Base-by-base conservation (phyloP, 1,284 basidiomycete genomes). In the Melanopsichium pennsylvanicum region DNA sequence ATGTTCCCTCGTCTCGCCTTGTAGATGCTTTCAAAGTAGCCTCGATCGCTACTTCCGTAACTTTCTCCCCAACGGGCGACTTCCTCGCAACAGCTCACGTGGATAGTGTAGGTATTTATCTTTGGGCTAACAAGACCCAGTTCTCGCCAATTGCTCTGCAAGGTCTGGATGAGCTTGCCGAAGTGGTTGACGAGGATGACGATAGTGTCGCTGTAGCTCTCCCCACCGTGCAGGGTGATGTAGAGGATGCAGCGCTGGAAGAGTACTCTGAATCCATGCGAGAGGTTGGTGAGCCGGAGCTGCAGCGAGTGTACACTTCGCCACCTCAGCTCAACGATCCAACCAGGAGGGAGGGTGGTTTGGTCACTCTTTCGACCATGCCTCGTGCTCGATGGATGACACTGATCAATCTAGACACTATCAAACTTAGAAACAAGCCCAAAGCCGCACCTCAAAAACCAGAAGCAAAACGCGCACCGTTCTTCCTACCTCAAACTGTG, bases 71-170 rank as follows among this genome's bases (percentile, higher is more conserved):
- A 0, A 90, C 92, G 0, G 90, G 90, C 56, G 96, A 98, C 81
- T 98, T 99, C 83, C 82, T 99, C 52, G 96, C 96, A 0, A 96
- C 94, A 2, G 86, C 92, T 0, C 96, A 99, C 81, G 88, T 95
- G 3, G 94, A 96, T 77, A 93, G 89, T 57, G 89, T 97, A 37
- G 96, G 94, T 5, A 87, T 99, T 5, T 94, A 90, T 80, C 86
- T 99, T 12, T 99, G 96, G 93, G 92, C 93, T 18, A 98, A 99
- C 82, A 88, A 93, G 52, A 91, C 93, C 15, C 95, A 97, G 78
- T 97, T 94, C 81, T 83, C 88, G 0, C 90, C 95, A 51, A 86
- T 97, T 9, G 86, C 92, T 2, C 87, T 96, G 78, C 88, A 89
- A 64, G 88, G 88, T 45, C 85, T 95, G 15, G 85, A 87, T 34